Base-by-base conservation (phyloP, 495 filamentous ascomycete species). In the Pseudevernia furfuracea region DNA sequence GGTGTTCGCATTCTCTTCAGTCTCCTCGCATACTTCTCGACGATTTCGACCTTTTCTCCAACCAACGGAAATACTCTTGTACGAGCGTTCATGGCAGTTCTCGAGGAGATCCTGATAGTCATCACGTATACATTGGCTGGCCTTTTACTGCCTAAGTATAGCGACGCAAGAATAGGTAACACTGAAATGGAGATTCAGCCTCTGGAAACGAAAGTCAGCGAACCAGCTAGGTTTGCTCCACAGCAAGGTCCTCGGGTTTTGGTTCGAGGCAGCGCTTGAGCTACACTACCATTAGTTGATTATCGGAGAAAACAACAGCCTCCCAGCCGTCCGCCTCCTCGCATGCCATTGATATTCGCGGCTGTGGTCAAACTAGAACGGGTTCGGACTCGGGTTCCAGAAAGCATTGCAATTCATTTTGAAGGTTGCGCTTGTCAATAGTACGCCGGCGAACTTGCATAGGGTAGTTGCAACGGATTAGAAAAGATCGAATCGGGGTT, bases 161-260 rank as follows among this genome's bases (percentile, higher is more conserved):
- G 82, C 80, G 1, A 81, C 76, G 72, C 81, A 81, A 48, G 15
- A 6, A 52, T 4, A 21, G 11, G 8, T 30, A 44, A 53, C 30
- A 12, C 2, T 10, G 37, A 61, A 7, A 4, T 34, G 4, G 28
- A 34, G 14, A 8, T 53, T 23, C n/a, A 37, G 3, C 28, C 10
- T 15, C 15, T 25, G 39, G 39, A 58, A 36, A 23, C 15, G 12
- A 25, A 7, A 34, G 17, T 0, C 17, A 12, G 30, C 15, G 4
- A 11, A 15, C 28, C 17, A 34, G 30, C 30, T 8, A 28, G 14
- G 15, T 7, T 19, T 17, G 30, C 17, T 8, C 15, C 52, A 34
- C 15, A 34, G 17, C 25, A 34, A 7, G 17, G 5, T 34, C 6
- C 30, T 2, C 30, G 15, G 52, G 7, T 34, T 5, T 1, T 55